These are phyloP conservation scores for Ailanthus altissimus DNA, from an alignment of 345 rosid species.

Conservation along the genomic window DNA sequence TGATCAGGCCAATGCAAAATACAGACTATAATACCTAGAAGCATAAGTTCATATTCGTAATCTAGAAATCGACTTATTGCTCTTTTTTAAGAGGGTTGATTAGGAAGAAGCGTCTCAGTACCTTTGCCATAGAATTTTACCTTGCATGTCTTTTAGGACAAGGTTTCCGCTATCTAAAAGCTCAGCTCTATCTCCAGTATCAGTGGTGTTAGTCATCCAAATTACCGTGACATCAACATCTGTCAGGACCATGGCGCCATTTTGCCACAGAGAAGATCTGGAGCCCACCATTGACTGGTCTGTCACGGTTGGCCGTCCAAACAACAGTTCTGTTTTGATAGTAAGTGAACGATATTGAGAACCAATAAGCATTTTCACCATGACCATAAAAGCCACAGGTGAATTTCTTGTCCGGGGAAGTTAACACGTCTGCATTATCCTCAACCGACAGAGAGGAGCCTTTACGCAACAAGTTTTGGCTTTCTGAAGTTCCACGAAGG, in stretches of 20 bases:
- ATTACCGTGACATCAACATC: constrained; percentile 33
- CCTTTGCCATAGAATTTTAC: constrained; percentile 44
- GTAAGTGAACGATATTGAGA: constrained; percentile 45
- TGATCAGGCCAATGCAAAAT: constrained; percentile 49
- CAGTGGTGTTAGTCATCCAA: constrained; percentile 39
- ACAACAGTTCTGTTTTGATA: constrained; percentile 34
- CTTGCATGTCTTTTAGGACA: constrained; percentile 25
- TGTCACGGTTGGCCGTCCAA: constrained; percentile 51
- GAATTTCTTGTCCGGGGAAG: constrained; percentile 38
- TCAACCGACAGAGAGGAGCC: constrained; percentile 39
- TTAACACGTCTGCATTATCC: constrained; percentile 24
- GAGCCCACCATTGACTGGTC: constrained; percentile 52
- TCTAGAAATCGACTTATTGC: constrained; percentile 29
- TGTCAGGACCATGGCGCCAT: constrained; percentile 39
- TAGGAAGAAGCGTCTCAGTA: constrained; percentile 47
- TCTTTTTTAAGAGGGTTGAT: constrained; percentile 36
- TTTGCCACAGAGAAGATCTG: constrained; percentile 25
- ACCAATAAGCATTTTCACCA: constrained; percentile 46
- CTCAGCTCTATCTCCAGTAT: constrained; percentile 31
- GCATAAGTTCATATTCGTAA: constrained; percentile 25
- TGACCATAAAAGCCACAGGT: constrained; percentile 43
- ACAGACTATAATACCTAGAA: constrained; percentile 31
- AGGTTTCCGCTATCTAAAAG: constrained; percentile 48
- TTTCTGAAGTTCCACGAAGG: constrained; percentile 13
- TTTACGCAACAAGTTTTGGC: constrained; percentile 10